Conservation (phyloP, 768 basidiomycete genomes). For the Agaricus subrufescens region DNA sequence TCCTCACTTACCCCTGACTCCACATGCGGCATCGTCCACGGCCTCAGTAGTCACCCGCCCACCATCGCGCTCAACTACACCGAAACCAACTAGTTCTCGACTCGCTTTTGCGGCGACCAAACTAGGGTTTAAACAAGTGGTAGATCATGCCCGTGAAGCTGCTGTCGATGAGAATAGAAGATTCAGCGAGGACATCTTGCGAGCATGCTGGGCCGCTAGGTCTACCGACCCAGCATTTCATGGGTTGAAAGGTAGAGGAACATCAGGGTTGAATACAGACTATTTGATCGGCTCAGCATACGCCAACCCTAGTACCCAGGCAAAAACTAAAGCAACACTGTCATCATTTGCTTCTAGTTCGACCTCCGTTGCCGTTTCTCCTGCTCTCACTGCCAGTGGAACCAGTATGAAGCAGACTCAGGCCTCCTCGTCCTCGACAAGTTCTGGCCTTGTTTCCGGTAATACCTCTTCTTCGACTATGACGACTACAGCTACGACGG, state of each 20-base stretch:
- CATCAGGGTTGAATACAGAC: conserved; percentile 16
- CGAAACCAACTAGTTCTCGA: conserved; percentile 6
- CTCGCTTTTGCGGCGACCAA: conserved; percentile 19
- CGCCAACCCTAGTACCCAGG: background rate
- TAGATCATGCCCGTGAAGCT: conserved; percentile 55
- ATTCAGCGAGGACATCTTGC: conserved; percentile 53
- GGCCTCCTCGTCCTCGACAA: background rate
- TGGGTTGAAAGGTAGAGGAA: conserved; percentile 9
- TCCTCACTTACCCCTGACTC: conserved; percentile 23
- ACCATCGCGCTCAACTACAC: conserved; percentile 22
- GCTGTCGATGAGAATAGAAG: conserved; percentile 42
- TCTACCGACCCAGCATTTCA: conserved; percentile 30
- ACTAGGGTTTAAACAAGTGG: conserved; percentile 59
- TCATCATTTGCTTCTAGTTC: background rate
- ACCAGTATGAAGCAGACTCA: background rate
- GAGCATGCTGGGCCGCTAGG: conserved; percentile 50
- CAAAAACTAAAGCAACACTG: background rate
- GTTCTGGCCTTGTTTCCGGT: background rate
- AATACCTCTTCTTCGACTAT: background rate
- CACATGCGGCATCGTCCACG: conserved; percentile 10
- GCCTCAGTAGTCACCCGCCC: conserved; percentile 14
- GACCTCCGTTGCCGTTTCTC: background rate
- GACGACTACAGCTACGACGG: conserved; percentile 1
- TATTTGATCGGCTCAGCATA: background rate
- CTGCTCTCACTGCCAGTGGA: background rate